These are phyloP conservation scores for Fonsecaea pugnacius DNA, from an alignment of 2,329 filamentous ascomycete species.

Conservation along the genomic window DNA sequence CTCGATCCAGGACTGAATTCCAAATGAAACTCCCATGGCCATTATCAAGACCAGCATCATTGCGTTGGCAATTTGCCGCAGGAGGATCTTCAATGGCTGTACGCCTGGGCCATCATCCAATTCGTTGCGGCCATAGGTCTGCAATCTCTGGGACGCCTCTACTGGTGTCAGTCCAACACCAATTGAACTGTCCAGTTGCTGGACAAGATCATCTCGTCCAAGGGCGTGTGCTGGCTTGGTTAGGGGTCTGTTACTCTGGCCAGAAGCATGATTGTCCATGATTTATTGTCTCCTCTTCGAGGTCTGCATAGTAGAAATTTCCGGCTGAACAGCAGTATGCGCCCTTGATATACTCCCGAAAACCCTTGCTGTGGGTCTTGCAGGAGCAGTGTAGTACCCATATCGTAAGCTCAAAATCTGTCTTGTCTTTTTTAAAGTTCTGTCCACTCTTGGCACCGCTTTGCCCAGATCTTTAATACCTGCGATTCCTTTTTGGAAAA, in stretches of 20 bases:
- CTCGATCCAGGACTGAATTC: constrained; percentile 64
- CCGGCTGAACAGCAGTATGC: not conserved
- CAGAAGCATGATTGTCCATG: constrained; percentile 46
- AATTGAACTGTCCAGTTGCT: constrained; percentile 56
- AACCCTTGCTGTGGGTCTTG: not conserved
- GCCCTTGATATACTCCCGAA: not conserved
- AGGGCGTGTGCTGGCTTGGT: constrained; percentile 68
- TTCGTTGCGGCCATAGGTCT: constrained; percentile 65
- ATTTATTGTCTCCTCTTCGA: not conserved
- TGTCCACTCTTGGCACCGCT: not conserved
- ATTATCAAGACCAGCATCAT: constrained; percentile 66
- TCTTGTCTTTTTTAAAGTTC: not conserved
- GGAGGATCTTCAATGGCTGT: constrained; percentile 70
- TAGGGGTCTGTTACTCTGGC: constrained; percentile 58
- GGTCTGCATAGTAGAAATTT: not conserved
- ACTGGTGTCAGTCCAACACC: constrained; percentile 55
- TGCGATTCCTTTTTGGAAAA: not conserved
- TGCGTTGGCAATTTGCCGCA: constrained; percentile 70
- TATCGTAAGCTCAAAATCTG: not conserved
- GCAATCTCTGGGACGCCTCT: constrained; percentile 61
- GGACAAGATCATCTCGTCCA: constrained; percentile 55
- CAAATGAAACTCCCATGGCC: constrained; percentile 63
- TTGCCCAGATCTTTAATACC: not conserved
- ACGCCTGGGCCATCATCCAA: constrained; percentile 70
- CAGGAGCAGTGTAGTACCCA: not conserved